Evolutionary conservation across 2,329 filamentous ascomycete genomes (phyloP).

Genomic region (Pezicula radicicola): DNA sequence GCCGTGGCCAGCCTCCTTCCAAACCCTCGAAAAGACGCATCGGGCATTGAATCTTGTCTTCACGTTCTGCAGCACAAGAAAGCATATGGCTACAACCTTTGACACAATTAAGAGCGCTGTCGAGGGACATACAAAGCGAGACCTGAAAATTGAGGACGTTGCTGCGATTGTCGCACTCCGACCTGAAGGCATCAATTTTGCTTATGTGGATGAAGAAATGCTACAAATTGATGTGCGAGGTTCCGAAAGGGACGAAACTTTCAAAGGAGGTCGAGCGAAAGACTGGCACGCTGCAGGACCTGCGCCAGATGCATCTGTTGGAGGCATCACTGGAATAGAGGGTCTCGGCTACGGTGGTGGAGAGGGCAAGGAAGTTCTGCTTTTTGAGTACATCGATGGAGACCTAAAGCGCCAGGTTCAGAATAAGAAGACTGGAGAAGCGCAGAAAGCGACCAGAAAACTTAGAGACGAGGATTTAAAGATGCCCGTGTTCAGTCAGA

Average conservation of each 20-base stretch:
- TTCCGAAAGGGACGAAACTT: constrained; percentile 60
- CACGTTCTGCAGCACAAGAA: constrained; percentile 91
- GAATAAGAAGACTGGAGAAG: constrained; percentile 70
- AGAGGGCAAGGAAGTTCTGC: constrained; percentile 64
- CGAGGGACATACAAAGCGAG: constrained; percentile 73
- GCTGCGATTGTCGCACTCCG: constrained; percentile 76
- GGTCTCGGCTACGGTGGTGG: constrained; percentile 32
- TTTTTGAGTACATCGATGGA: constrained; percentile 91
- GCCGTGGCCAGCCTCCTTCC: constrained; percentile 73
- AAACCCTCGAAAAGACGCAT: constrained; percentile 70
- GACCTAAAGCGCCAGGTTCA: constrained; percentile 81
- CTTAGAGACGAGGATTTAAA: constrained; percentile 77
- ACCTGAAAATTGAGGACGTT: constrained; percentile 73
- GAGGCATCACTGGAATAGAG: constrained; percentile 50
- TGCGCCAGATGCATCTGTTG: constrained; percentile 53
- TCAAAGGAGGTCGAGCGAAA: constrained; percentile 54
- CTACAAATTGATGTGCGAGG: constrained; percentile 77
- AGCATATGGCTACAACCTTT: constrained; percentile 88
- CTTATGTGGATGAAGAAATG: constrained; percentile 81
- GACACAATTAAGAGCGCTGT: constrained; percentile 84
- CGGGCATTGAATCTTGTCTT: constrained; percentile 87
- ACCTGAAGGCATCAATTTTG: constrained; percentile 76
- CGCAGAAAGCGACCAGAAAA: constrained; percentile 63
- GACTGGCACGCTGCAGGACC: constrained; percentile 47
- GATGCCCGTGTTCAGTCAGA: constrained; percentile 90